Evolutionary conservation across 225 moss, liverwort and hornwort genomes (phyloP), one percentile per base, ranked within the genome.

Genomic region (Thuidium tamariscinum): DNA sequence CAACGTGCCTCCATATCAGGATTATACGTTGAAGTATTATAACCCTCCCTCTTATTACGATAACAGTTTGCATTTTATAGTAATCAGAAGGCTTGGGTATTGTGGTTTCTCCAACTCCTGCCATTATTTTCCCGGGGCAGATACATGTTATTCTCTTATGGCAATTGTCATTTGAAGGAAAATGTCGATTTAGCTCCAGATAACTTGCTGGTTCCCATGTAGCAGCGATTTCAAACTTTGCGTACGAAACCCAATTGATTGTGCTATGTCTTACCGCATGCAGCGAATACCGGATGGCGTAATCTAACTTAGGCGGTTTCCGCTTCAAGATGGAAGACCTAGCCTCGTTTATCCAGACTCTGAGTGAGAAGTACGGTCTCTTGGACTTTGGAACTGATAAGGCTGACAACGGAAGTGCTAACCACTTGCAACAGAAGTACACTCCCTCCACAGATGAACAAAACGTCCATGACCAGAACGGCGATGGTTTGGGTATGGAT

Each of bases 311-410:
- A 80, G 72, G 75, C 69, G 44, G 75, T 79, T 82, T 83, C 59
- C 16, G 30, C 83, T 84, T 74, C 82, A 82, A 74, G 63, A 96
- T 97, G 96, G 95, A 97, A 90, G 94, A 97, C 87, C 88, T 96
- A 54, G 96, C 97, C 60, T 92, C 95, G 81, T 97, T 97, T 84
- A 94, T 96, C 80, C 95, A 96, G 72, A 95, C 95, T 22, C 89
- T 96, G 83, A 97, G 93, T 86, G 96, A 95, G 77, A 96, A 97
- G 75, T 97, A 95, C 51, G 95, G 96, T 64, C 93, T 96, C 21
- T 59, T 91, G 81, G 93, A 97, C 74, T 86, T 87, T 60, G 90
- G 87, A 78, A 89, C 86, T 69, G 89, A 92, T 79, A 93, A 89
- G 84, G 71, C 84, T 59, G 91, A 91, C 54, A 91, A 78, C 59